Evolutionary conservation across 495 filamentous ascomycete genomes (phyloP).

Genomic region (Hapsidospora chrysogenum): DNA sequence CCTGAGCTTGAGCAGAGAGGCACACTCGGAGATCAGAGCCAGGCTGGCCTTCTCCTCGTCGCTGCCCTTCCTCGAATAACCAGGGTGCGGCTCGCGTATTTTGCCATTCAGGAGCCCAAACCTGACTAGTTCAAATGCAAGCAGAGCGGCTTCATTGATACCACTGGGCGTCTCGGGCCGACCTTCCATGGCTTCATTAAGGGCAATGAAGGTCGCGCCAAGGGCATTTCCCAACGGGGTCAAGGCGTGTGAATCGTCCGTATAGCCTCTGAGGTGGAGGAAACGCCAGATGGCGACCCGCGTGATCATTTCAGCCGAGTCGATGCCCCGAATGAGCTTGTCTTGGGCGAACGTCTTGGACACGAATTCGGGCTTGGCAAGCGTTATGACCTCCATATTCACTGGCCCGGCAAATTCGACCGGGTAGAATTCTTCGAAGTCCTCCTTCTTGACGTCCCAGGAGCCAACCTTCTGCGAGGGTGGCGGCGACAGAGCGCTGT

Average conservation of each 20-base stretch:
- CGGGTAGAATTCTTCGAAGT: slow-evolving; percentile 26
- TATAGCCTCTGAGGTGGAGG: slow-evolving; percentile 72
- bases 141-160: slow-evolving; percentile 31
- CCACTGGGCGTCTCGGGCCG: slow-evolving; percentile 30
- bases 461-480: slow-evolving; percentile 42
- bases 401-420: slow-evolving; percentile 36
- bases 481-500: slow-evolving; percentile 40
- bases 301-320: slow-evolving; percentile 52
- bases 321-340: slow-evolving; percentile 26
- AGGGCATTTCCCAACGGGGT: slow-evolving; percentile 75
- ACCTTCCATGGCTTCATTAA: slow-evolving; percentile 45
- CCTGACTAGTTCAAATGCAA: slow-evolving; percentile 66
- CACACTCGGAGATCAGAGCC: slow-evolving; percentile 68
- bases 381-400: slow-evolving; percentile 35
- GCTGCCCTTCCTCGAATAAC: slow-evolving; percentile 30
- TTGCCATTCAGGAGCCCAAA: slow-evolving; percentile 61
- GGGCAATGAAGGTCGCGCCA: slow-evolving; percentile 42
- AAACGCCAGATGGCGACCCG: slow-evolving; percentile 74
- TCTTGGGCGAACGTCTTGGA: slow-evolving; percentile 41
- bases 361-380: slow-evolving; percentile 49
- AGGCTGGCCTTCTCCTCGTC: slow-evolving; percentile 47
- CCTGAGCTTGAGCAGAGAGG: slow-evolving; percentile 62
- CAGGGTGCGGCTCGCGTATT: slow-evolving; percentile 30
- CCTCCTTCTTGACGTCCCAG: slow-evolving; percentile 55
- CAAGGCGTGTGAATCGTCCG: slow-evolving; percentile 63